A percentile compares a stretch with the other conserved stretches of the same genome.
These are phyloP conservation scores for Pichia scutulata DNA, from an alignment of 805 yeast genomes.

Conservation along the genomic window DNA sequence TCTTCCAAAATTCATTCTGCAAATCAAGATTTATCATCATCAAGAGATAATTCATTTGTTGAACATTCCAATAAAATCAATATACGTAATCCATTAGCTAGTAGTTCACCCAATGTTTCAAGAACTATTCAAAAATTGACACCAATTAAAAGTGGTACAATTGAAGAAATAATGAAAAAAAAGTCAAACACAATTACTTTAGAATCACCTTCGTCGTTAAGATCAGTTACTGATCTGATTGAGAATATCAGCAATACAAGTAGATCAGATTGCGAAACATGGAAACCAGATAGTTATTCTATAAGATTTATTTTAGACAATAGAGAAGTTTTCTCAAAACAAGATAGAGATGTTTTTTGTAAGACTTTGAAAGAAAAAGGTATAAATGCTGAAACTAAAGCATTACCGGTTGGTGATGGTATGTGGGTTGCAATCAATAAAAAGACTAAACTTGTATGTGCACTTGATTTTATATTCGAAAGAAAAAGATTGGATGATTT, in stretches of 20 bases:
- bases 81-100: constrained; percentile 2
- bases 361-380: constrained; percentile 43
- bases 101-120: constrained; percentile 4
- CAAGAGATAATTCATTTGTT: not conserved
- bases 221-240: not conserved
- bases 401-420: constrained; percentile 79
- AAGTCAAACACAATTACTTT: not conserved
- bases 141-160: constrained; percentile 5
- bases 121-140: not conserved
- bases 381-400: constrained; percentile 42
- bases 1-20: not conserved
- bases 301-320: constrained; percentile 65
- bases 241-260: not conserved
- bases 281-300: constrained; percentile 58
- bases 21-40: not conserved
- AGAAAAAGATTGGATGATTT: constrained; percentile 86
- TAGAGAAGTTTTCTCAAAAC: constrained; percentile 66
- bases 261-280: constrained; percentile 34
- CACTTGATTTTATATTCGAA: constrained; percentile 79
- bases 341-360: constrained; percentile 64
- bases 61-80: not conserved
- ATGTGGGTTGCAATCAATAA: constrained; percentile 78
- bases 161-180: not conserved
- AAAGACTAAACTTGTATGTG: constrained; percentile 50
- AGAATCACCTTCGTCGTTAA: not conserved